Base-by-base conservation (phyloP, 495 filamentous ascomycete species). In the Penicillium coffeae region DNA sequence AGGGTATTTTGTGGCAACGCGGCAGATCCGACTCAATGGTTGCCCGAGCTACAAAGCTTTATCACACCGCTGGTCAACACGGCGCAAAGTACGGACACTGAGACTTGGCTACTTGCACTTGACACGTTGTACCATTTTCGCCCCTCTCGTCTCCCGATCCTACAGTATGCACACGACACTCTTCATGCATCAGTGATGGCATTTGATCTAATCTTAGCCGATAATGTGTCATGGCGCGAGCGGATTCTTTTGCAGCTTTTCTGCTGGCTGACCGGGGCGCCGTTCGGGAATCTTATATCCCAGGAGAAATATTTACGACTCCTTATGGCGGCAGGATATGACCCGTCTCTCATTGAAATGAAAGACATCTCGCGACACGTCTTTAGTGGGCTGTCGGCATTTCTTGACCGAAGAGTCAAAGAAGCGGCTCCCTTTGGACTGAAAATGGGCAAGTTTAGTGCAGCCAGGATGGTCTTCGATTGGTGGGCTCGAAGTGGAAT, bases 241-340 rank as follows among this genome's bases (percentile, higher is more conserved):
- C 52, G 38, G 6, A 27, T 73, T 9, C 22, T 64, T n/a, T 42
- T 75, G 20, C 47, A 64, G 6, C 4, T 66, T 0, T 39, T 73
- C 13, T 75, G 71, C 38, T 50, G 59, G 34, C 13, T 63, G 0
- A 58, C 63, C 0, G 59, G 63, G 2, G 56, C 62, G 1, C 69
- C 70, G 3, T 75, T 61, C 21, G 39, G 54, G 1, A 75, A 72
- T 45, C 57, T 73, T 15, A 57, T 92, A 13, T 69, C 76, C 0
- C 62, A 75, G 13, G 73, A 70, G 0, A 76, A 87, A 50, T 89
- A 93, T 56, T 53, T 69, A 1, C 64, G 61, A 2, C 54, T 92
- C 22, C 42, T 70, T 8, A 50, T 66, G 21, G 21, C 21, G 14
- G 64, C 65, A 8, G 74, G 75, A 3, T 79, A 79, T 52, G 58